Conservation (phyloP, 2,329 filamentous ascomycete species). For the Colletotrichum theobromicola region DNA sequence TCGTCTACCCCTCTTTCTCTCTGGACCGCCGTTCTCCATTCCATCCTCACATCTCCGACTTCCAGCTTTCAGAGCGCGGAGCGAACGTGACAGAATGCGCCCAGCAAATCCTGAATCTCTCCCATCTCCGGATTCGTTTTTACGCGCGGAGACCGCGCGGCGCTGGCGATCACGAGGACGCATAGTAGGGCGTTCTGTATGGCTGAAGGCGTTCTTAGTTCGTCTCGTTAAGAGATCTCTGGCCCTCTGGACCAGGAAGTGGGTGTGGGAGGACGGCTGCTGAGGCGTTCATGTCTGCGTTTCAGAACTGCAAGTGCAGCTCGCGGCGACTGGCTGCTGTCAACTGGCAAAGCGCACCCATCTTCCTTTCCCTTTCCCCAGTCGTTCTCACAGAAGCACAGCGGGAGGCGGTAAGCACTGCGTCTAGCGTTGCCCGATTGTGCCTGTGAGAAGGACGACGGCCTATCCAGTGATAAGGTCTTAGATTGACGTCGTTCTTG, state of each 20-base stretch:
- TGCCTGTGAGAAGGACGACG: not conserved
- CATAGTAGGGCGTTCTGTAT: not conserved
- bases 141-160: not conserved
- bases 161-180: not conserved
- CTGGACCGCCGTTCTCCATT: not conserved
- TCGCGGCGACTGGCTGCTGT: constrained; percentile 2
- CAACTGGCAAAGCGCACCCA: not conserved
- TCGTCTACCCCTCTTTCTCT: not conserved
- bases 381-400: not conserved
- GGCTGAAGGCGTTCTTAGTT: not conserved
- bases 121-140: not conserved
- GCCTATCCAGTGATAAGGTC: not conserved
- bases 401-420: not conserved
- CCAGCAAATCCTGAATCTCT: not conserved
- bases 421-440: not conserved
- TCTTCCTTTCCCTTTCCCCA: not conserved
- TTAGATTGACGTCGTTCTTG: constrained; percentile 3
- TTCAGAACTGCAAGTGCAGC: constrained; percentile 15
- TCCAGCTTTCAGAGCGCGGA: not conserved
- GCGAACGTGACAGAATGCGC: not conserved
- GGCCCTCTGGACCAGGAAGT: not conserved
- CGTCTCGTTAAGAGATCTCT: not conserved
- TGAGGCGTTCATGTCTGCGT: constrained; percentile 18
- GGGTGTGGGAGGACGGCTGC: constrained; percentile 4
- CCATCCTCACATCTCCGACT: not conserved